These are phyloP conservation scores for Stevia rebaudiana DNA, from an alignment of 140 eudicot genomes.

Conservation along the genomic window DNA sequence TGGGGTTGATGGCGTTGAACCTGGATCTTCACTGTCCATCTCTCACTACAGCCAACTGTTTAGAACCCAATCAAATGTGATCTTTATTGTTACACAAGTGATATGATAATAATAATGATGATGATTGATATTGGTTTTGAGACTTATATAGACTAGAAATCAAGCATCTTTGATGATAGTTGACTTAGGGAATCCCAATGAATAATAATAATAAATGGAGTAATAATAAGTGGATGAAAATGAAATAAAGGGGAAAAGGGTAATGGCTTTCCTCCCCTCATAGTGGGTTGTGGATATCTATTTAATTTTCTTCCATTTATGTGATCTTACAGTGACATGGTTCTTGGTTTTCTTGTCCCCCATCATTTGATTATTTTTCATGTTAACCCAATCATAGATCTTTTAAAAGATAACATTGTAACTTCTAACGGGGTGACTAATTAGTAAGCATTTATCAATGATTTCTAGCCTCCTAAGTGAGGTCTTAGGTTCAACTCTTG, in stretches of 20 bases:
- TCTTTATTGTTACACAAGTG: not conserved
- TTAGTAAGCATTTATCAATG: too few species aligned
- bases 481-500: too few species aligned
- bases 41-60: not conserved
- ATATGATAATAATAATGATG: not conserved
- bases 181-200: conserved; percentile 52
- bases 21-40: conserved; percentile 57
- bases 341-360: conserved; percentile 47
- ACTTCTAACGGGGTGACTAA: too few species aligned
- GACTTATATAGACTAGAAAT: conserved; percentile 28
- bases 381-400: conserved; percentile 21
- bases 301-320: conserved; percentile 17
- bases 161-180: conserved; percentile 38
- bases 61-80: not conserved
- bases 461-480: too few species aligned
- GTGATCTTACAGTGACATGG: conserved; percentile 30
- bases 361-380: not conserved
- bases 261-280: conserved; percentile 20
- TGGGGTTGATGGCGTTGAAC: conserved; percentile 64
- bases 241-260: conserved; percentile 26
- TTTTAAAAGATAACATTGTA: not conserved
- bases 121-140: conserved; percentile 7
- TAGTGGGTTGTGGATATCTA: conserved; percentile 51
- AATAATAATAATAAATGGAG: conserved; percentile 24
- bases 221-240: conserved; percentile 24